These are phyloP conservation scores for Beta vulgaris DNA, from an alignment of 148 eudicot species.

Conservation along the genomic window DNA sequence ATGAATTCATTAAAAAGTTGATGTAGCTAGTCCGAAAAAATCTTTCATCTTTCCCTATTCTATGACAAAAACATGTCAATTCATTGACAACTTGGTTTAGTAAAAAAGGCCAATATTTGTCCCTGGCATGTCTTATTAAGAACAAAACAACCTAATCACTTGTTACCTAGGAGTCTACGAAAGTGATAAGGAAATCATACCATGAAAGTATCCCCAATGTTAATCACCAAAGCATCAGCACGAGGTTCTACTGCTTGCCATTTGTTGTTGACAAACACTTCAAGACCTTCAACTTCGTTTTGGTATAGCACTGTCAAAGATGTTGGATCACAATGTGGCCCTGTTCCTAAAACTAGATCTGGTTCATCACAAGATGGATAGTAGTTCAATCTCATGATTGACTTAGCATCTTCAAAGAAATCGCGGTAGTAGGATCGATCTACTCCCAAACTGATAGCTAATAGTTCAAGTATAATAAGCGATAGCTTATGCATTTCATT, in stretches of 20 bases:
- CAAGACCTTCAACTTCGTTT: conserved; percentile 55
- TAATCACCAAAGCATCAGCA: conserved; percentile 42
- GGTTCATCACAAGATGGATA: conserved; percentile 57
- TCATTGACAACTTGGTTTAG: background rate
- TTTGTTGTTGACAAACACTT: conserved; percentile 41
- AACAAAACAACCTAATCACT: background rate
- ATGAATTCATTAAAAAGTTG: background rate
- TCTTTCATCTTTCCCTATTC: background rate
- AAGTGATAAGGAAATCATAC: conserved; percentile 25
- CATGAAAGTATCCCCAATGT: conserved; percentile 59
- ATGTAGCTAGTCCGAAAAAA: too few species aligned
- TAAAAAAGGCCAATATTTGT: background rate
- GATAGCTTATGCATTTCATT: conserved; percentile 32
- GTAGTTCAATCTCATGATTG: conserved; percentile 51
- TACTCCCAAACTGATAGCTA: conserved; percentile 45
- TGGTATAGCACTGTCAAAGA: conserved; percentile 52
- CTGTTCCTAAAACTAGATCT: conserved; percentile 42
- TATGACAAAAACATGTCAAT: background rate
- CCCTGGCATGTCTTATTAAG: background rate
- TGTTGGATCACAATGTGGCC: conserved; percentile 59
- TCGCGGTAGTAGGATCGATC: conserved; percentile 23
- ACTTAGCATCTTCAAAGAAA: conserved; percentile 38
- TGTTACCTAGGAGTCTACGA: background rate
- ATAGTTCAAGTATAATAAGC: conserved; percentile 30
- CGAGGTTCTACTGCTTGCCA: conserved; percentile 46